Conservation (phyloP, 495 filamentous ascomycete species). For the Clohesyomyces aquaticus region DNA sequence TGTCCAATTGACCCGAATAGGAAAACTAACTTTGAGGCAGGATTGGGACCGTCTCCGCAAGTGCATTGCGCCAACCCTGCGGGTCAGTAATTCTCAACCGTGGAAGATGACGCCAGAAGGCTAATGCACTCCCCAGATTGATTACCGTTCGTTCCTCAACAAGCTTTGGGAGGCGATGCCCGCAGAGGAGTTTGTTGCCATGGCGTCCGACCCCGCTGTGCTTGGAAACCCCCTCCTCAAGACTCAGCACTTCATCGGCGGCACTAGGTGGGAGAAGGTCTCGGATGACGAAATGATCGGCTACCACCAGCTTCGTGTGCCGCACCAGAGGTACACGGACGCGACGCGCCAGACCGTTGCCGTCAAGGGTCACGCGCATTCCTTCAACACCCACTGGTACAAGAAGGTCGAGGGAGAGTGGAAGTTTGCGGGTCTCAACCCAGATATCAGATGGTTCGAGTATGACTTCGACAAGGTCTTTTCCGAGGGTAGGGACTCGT, state of each 20-base stretch:
- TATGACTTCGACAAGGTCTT: conserved; percentile 63
- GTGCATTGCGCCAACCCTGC: conserved; percentile 73
- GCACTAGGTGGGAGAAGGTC: conserved; percentile 70
- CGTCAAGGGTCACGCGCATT: conserved; percentile 71
- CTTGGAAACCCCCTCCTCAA: conserved; percentile 71
- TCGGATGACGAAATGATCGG: conserved; percentile 69
- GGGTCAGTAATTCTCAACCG: conserved; percentile 22
- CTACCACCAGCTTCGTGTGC: conserved; percentile 77
- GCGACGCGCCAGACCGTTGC: conserved; percentile 53
- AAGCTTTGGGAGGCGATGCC: conserved; percentile 73
- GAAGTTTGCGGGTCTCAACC: conserved; percentile 79
- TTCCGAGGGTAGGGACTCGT: conserved; percentile 42
- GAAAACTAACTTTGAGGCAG: conserved; percentile 44
- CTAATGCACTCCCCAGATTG: no score
- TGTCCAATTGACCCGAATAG: not conserved
- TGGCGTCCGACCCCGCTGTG: conserved; percentile 68
- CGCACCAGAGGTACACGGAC: conserved; percentile 69
- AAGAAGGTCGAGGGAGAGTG: conserved; percentile 74
- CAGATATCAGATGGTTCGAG: conserved; percentile 73
- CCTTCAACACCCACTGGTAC: conserved; percentile 73
- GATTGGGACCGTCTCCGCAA: conserved; percentile 73
- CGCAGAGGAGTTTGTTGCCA: conserved; percentile 70
- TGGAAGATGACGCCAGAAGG: no score
- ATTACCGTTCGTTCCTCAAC: conserved; percentile 76
- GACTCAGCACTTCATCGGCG: conserved; percentile 79